Conservation (phyloP, 331 rosid species). For the Arachis monticola region DNA sequence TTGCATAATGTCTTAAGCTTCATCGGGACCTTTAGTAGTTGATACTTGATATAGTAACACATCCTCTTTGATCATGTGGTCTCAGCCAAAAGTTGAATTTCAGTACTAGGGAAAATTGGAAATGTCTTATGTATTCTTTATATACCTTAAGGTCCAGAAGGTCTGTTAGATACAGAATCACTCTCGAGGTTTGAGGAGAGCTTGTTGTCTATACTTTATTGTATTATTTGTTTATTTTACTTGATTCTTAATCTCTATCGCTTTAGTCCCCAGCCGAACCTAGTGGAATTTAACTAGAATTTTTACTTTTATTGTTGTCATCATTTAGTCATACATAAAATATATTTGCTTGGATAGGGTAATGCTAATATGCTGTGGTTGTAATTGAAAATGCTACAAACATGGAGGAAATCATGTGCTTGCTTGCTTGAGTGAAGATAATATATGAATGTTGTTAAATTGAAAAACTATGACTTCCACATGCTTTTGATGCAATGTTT, state of each 20-base stretch:
- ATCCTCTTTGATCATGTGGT: not conserved
- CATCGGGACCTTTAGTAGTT: not conserved
- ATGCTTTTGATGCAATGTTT: conserved; percentile 3
- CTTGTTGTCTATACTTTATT: not conserved
- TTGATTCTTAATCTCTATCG: conserved; percentile 12
- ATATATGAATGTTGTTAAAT: conserved; percentile 19
- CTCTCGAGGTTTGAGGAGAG: not conserved
- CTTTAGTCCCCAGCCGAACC: not conserved
- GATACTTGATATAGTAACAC: not conserved
- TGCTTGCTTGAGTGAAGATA: conserved; percentile 23
- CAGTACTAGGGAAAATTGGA: not conserved
- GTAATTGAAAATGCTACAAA: not conserved
- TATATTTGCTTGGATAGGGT: conserved; percentile 10
- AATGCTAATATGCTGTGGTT: conserved; percentile 3
- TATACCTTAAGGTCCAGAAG: not conserved
- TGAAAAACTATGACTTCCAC: not conserved
- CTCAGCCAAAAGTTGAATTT: not conserved
- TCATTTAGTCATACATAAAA: not conserved
- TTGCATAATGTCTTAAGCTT: not conserved
- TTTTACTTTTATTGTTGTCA: not conserved
- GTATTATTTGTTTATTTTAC: not conserved
- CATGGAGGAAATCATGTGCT: conserved; percentile 12
- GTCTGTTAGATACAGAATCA: not conserved
- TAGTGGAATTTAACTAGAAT: not conserved
- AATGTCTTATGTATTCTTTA: not conserved